phyloP scores from a whole-genome alignment of 2,329 filamentous ascomycete genomes.

The Graphilbum fragrans region DNA sequence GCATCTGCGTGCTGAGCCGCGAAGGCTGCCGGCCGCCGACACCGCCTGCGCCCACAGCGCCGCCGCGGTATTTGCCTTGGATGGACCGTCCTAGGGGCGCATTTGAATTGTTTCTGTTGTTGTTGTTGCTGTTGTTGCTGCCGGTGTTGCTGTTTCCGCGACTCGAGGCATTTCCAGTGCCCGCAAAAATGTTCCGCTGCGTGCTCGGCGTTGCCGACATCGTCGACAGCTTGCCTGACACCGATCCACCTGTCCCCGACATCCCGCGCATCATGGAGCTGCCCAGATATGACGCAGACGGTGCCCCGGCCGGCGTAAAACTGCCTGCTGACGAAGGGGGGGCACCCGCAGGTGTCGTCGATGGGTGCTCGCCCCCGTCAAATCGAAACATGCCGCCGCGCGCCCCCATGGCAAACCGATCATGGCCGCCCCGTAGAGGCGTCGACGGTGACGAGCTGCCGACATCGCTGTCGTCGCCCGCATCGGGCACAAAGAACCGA shows the following conservation, averaged over 20 bases:
- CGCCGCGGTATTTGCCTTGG: conserved; percentile 11
- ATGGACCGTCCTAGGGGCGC: conserved; percentile 37
- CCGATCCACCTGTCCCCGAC: conserved; percentile 1
- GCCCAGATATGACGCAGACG: conserved; percentile 40
- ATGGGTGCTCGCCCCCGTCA: conserved; percentile 26
- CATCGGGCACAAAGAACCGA: conserved; percentile 9
- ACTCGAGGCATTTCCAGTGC: no score
- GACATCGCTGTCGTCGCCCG: conserved; percentile 9
- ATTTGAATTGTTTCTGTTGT: conserved; percentile 17
- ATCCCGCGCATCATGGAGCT: conserved; percentile 37
- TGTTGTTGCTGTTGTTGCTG: conserved; percentile 12
- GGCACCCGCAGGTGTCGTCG: conserved; percentile 40
- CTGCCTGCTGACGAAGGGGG: conserved; percentile 40
- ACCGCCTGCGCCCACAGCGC: no score
- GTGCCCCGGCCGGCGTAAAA: conserved; percentile 44
- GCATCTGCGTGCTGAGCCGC: conserved; percentile 33
- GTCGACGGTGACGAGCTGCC: conserved; percentile 7
- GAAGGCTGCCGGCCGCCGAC: conserved; percentile 24
- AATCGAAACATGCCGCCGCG: conserved; percentile 23
- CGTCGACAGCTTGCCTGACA: background rate
- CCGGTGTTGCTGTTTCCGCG: background rate
- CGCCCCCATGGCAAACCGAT: background rate
- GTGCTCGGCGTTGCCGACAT: background rate
- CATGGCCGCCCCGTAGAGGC: conserved; percentile 1
- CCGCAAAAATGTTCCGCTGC: background rate